A percentile compares a stretch with the other conserved stretches of the same genome.
Evolutionary conservation across 1,284 basidiomycete genomes (phyloP).

Genomic region (Mycena sp.): DNA sequence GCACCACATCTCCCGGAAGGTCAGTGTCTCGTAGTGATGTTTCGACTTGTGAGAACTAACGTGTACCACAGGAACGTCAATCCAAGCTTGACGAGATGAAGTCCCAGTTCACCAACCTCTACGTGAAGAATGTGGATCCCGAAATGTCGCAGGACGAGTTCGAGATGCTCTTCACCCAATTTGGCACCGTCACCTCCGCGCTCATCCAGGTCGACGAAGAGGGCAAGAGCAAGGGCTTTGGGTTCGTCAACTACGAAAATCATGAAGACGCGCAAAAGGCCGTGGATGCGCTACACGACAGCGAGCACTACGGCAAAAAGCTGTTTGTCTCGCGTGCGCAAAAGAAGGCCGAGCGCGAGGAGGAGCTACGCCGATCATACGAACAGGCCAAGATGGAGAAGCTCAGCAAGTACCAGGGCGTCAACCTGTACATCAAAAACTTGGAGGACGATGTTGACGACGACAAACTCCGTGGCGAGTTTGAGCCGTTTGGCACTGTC

Average conservation of each 20-base stretch:
- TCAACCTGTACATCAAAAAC: conserved; percentile 99
- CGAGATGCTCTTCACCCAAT: conserved; percentile 82
- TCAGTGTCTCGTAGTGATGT: conserved; percentile 42
- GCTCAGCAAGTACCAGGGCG: conserved; percentile 97
- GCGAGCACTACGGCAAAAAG: conserved; percentile 88
- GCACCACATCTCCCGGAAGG: conserved; percentile 97
- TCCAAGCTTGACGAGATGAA: conserved; percentile 99
- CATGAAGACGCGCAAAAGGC: conserved; percentile 95
- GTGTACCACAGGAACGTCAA: conserved; percentile 81
- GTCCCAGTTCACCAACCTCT: conserved; percentile 97
- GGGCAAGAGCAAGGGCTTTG: conserved; percentile 96
- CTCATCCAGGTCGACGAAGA: conserved; percentile 85
- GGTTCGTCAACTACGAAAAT: conserved; percentile 96
- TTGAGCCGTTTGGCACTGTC: conserved; percentile 97
- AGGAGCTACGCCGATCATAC: conserved; percentile 94
- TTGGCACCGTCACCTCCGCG: conserved; percentile 91
- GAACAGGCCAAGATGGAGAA: conserved; percentile 98
- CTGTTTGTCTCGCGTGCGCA: conserved; percentile 97
- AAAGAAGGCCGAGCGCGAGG: conserved; percentile 98
- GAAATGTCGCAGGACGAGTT: conserved; percentile 92
- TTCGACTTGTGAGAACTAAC: too few species aligned
- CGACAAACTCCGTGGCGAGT: conserved; percentile 94
- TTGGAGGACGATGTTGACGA: conserved; percentile 94
- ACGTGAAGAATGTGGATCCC: conserved; percentile 95
- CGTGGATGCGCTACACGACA: conserved; percentile 92